Evolutionary conservation across 1,284 basidiomycete species (phyloP).

Genomic region (Trichosporon faecale): DNA sequence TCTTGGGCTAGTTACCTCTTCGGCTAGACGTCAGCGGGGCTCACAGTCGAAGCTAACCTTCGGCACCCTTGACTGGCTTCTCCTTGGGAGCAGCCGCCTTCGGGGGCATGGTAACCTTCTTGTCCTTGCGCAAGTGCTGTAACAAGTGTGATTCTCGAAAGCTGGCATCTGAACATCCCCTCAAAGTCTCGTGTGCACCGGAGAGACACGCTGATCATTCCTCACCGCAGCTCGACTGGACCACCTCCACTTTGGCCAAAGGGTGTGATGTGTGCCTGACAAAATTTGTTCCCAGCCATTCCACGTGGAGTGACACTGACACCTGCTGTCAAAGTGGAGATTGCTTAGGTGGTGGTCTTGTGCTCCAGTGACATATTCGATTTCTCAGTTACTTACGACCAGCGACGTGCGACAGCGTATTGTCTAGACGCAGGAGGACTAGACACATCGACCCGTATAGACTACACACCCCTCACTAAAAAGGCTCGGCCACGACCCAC

Average conservation of each 20-base stretch:
- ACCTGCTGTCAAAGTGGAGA: conserved; percentile 2
- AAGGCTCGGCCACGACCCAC: conserved; percentile 7
- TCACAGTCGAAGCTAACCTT: conserved; percentile 39
- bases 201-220: not conserved
- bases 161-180: not conserved
- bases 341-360: not conserved
- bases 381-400: not conserved
- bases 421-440: not conserved
- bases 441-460: not conserved
- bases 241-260: conserved; percentile 1
- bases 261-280: not conserved
- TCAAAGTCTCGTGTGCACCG: not conserved
- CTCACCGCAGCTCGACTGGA: not conserved
- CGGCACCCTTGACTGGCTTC: conserved; percentile 48
- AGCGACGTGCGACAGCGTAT: not conserved
- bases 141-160: not conserved
- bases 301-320: conserved; percentile 10
- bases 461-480: not conserved
- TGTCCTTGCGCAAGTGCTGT: not conserved
- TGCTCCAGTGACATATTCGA: not conserved
- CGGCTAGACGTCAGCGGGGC: conserved; percentile 29
- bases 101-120: conserved; percentile 41
- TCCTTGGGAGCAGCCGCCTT: conserved; percentile 76
- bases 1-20: conserved; percentile 42
- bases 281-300: not conserved